phyloP scores from a whole-genome alignment of 768 basidiomycete species.

The Peribolospora kevripleyi region DNA sequence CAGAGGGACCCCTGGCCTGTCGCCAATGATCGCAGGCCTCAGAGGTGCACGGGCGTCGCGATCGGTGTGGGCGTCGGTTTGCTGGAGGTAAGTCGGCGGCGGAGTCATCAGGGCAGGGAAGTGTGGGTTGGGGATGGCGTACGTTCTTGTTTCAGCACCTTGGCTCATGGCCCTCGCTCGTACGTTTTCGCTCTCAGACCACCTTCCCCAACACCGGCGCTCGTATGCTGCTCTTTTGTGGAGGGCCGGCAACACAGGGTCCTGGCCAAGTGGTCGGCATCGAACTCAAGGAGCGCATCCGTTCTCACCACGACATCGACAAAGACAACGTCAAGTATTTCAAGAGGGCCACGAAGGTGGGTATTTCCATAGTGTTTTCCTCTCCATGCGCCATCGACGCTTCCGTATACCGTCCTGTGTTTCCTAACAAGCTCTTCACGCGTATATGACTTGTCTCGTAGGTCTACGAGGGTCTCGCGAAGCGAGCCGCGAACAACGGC shows the following conservation, averaged over 20 bases:
- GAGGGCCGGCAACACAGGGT: conserved; percentile 86
- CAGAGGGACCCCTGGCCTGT: conserved; percentile 92
- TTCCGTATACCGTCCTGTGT: background rate
- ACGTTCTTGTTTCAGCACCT: background rate
- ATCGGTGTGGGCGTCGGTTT: conserved; percentile 78
- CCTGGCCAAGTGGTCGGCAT: conserved; percentile 91
- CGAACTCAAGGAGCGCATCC: conserved; percentile 87
- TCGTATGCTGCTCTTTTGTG: conserved; percentile 84
- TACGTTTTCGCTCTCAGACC: conserved; percentile 23
- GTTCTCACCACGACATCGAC: conserved; percentile 97
- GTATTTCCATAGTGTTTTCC: conserved; percentile 2
- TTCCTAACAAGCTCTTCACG: background rate
- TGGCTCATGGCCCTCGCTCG: background rate
- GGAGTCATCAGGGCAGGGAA: background rate
- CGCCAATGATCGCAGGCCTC: conserved; percentile 70
- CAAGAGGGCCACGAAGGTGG: conserved; percentile 83
- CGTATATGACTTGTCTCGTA: conserved; percentile 17
- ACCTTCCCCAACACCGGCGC: conserved; percentile 91
- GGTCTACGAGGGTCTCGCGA: conserved; percentile 90
- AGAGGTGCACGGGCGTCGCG: conserved; percentile 88
- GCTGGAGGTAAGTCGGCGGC: conserved; percentile 36
- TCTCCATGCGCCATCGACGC: background rate
- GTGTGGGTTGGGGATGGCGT: background rate
- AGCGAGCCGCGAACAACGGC: conserved; percentile 77
- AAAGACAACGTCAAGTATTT: conserved; percentile 89